phyloP scores from a whole-genome alignment of 1,284 basidiomycete species.

The Marasmius tenuissimus region DNA sequence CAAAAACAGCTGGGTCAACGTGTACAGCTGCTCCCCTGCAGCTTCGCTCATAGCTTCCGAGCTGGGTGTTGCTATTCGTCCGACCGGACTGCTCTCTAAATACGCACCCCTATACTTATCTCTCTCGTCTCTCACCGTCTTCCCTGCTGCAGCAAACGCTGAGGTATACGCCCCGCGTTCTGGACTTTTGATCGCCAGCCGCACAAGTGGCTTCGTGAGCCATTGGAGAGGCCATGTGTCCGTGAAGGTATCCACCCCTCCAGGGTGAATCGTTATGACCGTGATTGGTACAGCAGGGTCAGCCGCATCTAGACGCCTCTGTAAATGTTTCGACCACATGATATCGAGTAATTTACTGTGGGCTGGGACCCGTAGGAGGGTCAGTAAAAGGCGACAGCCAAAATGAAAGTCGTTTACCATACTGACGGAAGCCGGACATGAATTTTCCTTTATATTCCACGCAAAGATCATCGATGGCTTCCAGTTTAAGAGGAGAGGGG shows the following conservation, averaged over 20 bases:
- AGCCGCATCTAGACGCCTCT: slow-evolving; percentile 21
- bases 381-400: neutral
- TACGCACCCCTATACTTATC: slow-evolving; percentile 30
- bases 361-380: slow-evolving; percentile 9
- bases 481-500: slow-evolving; percentile 10
- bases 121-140: slow-evolving; percentile 22
- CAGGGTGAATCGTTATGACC: slow-evolving; percentile 30
- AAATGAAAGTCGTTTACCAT: slow-evolving; percentile 11
- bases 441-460: slow-evolving; percentile 10
- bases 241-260: slow-evolving; percentile 26
- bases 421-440: slow-evolving; percentile 10
- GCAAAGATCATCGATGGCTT: slow-evolving; percentile 18
- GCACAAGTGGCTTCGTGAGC: slow-evolving; percentile 20
- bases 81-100: slow-evolving; percentile 21
- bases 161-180: slow-evolving; percentile 32
- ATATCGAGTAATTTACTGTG: slow-evolving; percentile 25
- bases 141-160: slow-evolving; percentile 36
- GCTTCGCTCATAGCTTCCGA: slow-evolving; percentile 13
- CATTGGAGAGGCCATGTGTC: slow-evolving; percentile 19
- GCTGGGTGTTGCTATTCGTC: slow-evolving; percentile 21
- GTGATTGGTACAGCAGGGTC: slow-evolving; percentile 22
- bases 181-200: slow-evolving; percentile 22
- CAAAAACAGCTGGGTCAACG: slow-evolving; percentile 18
- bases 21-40: slow-evolving; percentile 19
- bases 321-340: slow-evolving; percentile 24